phyloP scores from a whole-genome alignment of 345 rosid genomes.

The Rhodamnia rubescens region DNA sequence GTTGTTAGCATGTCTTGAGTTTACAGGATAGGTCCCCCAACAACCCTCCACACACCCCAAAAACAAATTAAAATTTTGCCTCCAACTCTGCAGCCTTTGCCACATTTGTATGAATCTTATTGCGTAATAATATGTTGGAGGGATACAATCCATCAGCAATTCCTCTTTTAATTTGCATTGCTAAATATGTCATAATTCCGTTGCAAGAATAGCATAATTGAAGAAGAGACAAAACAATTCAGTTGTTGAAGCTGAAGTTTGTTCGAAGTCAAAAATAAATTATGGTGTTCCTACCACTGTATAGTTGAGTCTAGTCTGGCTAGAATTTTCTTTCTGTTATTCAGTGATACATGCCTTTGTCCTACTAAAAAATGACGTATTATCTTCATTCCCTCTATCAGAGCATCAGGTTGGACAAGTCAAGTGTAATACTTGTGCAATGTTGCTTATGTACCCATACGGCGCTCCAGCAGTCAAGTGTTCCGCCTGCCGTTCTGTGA shows the following conservation, averaged over 20 bases:
- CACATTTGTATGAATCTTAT: neutral
- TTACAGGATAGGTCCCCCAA: too few relatives aligned
- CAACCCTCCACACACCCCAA: too few relatives aligned
- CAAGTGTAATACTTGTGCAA: constrained; percentile 41
- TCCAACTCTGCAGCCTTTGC: neutral
- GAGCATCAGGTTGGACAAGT: constrained; percentile 77
- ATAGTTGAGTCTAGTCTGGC: neutral
- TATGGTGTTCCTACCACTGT: neutral
- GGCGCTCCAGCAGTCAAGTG: constrained; percentile 80
- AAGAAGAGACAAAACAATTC: neutral
- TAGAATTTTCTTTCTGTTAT: neutral
- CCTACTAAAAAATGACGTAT: neutral
- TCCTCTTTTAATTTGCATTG: neutral
- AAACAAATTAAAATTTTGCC: neutral
- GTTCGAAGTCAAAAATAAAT: neutral
- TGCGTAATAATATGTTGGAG: neutral
- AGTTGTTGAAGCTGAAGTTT: neutral
- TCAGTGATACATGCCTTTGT: neutral
- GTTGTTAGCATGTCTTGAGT: neutral
- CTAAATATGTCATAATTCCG: neutral
- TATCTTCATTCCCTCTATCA: constrained; percentile 12
- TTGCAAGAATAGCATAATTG: neutral
- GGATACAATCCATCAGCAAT: neutral
- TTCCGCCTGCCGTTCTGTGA: constrained; percentile 60
- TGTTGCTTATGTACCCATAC: constrained; percentile 71